Base-by-base conservation (phyloP, 108 stramenopile species). In the Cafeteria roenbergensis region DNA sequence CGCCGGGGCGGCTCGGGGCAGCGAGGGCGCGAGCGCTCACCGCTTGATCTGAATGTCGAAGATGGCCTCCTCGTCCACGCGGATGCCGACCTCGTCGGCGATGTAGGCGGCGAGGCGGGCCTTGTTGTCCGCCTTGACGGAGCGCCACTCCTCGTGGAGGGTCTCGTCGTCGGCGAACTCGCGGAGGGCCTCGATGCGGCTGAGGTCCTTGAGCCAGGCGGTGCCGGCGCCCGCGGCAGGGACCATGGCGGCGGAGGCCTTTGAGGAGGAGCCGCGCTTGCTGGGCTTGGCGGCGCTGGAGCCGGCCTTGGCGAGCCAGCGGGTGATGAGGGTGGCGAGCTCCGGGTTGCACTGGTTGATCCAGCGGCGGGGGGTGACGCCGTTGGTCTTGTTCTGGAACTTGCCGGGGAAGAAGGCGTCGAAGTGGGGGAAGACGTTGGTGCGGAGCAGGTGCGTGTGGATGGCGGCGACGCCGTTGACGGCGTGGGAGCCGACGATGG, bases 381-480 rank as follows among this genome's bases (percentile, higher is more conserved):
- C 59, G 37, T 61, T 61, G 34, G 59, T 61, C 21, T 26, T 27
- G 59, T 61, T 61, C 21, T 26, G 9, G 30, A 61, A 32, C 24
- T 32, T 28, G 20, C n/a, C 59, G 34, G 59, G 59, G 36, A 9
- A 12, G 20, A 61, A 3, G 17, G n/a, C 59, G 17, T 61, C 22
- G 59, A 61, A 61, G 37, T 38, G 17, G 9, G 59, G 22, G 59
- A 61, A 61, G 17, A 61, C 59, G 17, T 24, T 8, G 17, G 36
- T 26, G 20, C n/a, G 9, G 24, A 61, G 36, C 29, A 61, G 37
- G 20, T 61, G 36, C 37, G 59, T 26, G 59, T 61, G 59, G 30
- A 61, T 28, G 36, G 59, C 59, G 21, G 59, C 59, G 59, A 61
- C 59, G 59, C 59, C 59, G n/a, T 61, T 61, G 17, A 61, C 37